Evolutionary conservation across 768 basidiomycete species (phyloP).

Genomic region (Russula lepida): DNA sequence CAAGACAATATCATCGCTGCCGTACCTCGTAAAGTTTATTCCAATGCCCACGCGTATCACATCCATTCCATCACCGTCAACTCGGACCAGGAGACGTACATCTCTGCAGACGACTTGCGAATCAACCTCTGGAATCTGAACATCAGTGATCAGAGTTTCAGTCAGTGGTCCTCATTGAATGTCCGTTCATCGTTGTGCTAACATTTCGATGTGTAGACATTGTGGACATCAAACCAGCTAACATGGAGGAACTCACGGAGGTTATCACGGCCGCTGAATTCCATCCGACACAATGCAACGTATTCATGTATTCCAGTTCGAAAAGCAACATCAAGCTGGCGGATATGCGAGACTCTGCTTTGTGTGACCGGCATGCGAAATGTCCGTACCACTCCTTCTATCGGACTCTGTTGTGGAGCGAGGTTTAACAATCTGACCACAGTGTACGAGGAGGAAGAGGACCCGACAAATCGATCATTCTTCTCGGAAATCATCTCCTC

Average conservation of each 20-base stretch:
- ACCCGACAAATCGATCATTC: conserved; percentile 94
- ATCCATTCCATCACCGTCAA: conserved; percentile 99
- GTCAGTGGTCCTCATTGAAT: conserved; percentile 42
- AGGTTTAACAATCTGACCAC: conserved; percentile 20
- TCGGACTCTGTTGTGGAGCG: not conserved
- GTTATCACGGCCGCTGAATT: conserved; percentile 99
- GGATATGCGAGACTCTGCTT: conserved; percentile 96
- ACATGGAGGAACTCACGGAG: conserved; percentile 99
- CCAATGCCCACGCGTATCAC: conserved; percentile 98
- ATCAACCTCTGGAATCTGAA: conserved; percentile 98
- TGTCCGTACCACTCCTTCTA: conserved; percentile 44
- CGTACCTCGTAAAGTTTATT: conserved; percentile 96
- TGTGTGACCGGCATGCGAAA: conserved; percentile 95
- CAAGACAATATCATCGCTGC: conserved; percentile 99
- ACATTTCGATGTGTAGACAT: conserved; percentile 57
- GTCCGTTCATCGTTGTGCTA: not conserved
- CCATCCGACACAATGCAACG: conserved; percentile 94
- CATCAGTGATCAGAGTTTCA: conserved; percentile 98
- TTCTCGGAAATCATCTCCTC: conserved; percentile 99
- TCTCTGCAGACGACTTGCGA: conserved; percentile 96
- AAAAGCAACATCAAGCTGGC: conserved; percentile 99
- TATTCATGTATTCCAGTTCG: conserved; percentile 99
- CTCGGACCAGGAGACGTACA: conserved; percentile 98
- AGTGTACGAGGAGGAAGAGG: conserved; percentile 99
- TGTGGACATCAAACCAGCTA: conserved; percentile 98